Evolutionary conservation across 345 rosid genomes (phyloP).

Genomic region (Lepidium africanum): DNA sequence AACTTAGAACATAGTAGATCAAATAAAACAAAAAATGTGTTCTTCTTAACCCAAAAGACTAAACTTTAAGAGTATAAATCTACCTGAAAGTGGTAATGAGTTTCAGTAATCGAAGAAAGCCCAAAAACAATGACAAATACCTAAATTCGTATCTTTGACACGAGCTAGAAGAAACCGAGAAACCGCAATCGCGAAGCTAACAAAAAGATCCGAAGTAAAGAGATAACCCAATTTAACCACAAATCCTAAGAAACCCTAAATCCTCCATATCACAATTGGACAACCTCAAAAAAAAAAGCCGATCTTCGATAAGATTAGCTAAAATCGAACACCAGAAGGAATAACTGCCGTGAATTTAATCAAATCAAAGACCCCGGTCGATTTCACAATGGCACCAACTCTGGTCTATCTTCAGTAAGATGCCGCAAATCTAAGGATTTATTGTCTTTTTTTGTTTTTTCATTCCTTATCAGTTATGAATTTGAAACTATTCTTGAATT

Average conservation of each 20-base stretch:
- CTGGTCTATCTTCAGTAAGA: not conserved
- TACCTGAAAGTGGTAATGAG: not conserved
- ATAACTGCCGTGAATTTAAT: not conserved
- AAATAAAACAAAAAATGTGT: not conserved
- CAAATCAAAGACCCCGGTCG: not conserved
- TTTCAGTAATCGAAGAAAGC: not conserved
- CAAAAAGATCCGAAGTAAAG: not conserved
- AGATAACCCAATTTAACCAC: not conserved
- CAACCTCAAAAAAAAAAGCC: slow-evolving; percentile 4
- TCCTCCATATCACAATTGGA: not conserved
- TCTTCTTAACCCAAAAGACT: not conserved
- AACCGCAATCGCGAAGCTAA: not conserved
- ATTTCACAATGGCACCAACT: not conserved
- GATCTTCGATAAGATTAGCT: not conserved
- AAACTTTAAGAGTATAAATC: not conserved
- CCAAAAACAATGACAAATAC: not conserved
- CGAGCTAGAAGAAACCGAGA: slow-evolving; percentile 13
- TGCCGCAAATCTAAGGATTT: too few relatives aligned
- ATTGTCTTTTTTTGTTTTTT: too few relatives aligned
- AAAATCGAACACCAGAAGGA: not conserved
- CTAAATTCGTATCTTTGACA: not conserved
- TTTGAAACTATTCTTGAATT: not conserved
- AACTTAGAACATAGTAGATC: not conserved
- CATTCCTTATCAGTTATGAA: too few relatives aligned
- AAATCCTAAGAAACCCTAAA: not conserved